Percentiles rank a stretch among this genome's conserved stretches.
phyloP scores from a whole-genome alignment of 208 protist genomes.

The Trypanosoma congolense region DNA sequence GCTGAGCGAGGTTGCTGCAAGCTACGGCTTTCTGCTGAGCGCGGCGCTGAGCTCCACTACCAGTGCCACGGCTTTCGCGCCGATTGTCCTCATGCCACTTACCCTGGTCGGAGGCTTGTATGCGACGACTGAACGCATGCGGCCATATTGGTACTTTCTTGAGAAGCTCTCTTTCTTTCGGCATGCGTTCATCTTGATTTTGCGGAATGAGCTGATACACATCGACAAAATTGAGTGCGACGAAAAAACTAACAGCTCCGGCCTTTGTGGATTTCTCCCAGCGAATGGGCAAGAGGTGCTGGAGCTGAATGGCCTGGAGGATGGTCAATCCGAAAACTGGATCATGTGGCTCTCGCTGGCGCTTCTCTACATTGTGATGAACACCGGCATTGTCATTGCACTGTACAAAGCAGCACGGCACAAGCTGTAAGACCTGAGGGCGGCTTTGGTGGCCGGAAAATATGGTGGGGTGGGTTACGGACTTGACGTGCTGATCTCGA shows the following conservation, averaged over 20 bases:
- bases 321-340: constrained; percentile 37
- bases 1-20: constrained; percentile 42
- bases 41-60: constrained; percentile 29
- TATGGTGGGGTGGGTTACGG: no score
- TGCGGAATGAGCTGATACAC: constrained; percentile 61
- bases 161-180: constrained; percentile 74
- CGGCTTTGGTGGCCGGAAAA: no score
- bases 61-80: constrained; percentile 39
- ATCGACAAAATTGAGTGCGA: constrained; percentile 53
- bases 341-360: constrained; percentile 64
- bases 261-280: constrained; percentile 45
- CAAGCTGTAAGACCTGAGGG: constrained; percentile 40
- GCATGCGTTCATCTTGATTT: constrained; percentile 54
- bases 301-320: constrained; percentile 47
- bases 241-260: constrained; percentile 26
- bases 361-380: constrained; percentile 46
- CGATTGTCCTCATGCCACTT: constrained; percentile 62
- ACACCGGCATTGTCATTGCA: constrained; percentile 25
- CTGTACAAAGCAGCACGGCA: constrained; percentile 32
- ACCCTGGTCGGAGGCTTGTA: constrained; percentile 56
- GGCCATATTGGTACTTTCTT: constrained; percentile 78
- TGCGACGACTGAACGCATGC: constrained; percentile 53
- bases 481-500: no score
- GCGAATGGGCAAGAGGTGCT: constrained; percentile 50
- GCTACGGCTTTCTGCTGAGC: constrained; percentile 55